Conservation (phyloP, 768 basidiomycete genomes). For the Porphyrellus cyaneotinctus region DNA sequence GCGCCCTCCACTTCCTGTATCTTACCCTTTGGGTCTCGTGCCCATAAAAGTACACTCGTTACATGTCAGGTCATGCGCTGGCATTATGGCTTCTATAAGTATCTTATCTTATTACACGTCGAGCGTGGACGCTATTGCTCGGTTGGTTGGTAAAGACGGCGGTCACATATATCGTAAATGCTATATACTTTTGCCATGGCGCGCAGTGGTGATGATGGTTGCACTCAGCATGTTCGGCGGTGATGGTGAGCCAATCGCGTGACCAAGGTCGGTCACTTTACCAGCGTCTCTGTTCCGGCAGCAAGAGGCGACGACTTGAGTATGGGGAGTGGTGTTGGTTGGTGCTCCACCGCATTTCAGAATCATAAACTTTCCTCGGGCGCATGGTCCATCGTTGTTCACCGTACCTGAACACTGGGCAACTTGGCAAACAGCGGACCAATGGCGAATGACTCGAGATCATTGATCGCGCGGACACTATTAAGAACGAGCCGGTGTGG, state of each 20-base stretch:
- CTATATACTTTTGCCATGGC: neutral
- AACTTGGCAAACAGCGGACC: too few relatives aligned
- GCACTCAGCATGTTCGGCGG: neutral
- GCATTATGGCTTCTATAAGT: neutral
- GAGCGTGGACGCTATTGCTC: slow-evolving; percentile 5
- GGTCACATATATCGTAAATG: neutral
- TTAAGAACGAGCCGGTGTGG: too few relatives aligned
- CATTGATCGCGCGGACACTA: too few relatives aligned
- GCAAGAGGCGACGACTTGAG: too few relatives aligned
- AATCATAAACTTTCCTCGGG: too few relatives aligned
- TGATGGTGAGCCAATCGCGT: neutral
- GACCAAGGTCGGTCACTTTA: neutral
- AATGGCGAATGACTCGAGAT: too few relatives aligned
- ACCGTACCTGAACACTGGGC: too few relatives aligned
- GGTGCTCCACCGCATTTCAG: too few relatives aligned
- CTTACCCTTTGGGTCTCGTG: neutral
- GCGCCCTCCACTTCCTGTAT: neutral
- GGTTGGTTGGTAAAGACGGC: neutral
- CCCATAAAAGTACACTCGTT: neutral
- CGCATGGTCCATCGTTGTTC: too few relatives aligned
- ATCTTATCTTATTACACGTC: slow-evolving; percentile 5
- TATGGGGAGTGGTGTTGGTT: too few relatives aligned
- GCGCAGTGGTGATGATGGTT: neutral
- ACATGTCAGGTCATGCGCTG: neutral
- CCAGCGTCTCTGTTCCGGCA: too few relatives aligned